Evolutionary conservation across 2,329 filamentous ascomycete species (phyloP).

Genomic region (Hypomyces rosellus): DNA sequence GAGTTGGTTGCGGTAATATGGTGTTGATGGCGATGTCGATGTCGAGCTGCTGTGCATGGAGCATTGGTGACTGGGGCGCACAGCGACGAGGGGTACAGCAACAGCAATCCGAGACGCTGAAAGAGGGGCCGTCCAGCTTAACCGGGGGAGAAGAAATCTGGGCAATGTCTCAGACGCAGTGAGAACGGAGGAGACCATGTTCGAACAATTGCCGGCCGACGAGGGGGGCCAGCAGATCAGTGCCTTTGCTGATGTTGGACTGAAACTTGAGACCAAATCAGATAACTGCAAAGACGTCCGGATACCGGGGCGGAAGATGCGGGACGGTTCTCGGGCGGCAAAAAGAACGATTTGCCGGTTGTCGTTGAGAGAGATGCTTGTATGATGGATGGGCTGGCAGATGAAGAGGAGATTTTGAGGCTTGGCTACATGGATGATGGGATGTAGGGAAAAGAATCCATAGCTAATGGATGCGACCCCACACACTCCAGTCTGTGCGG

Average conservation of each 20-base stretch:
- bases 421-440: too few species aligned
- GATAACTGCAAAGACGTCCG: too few species aligned
- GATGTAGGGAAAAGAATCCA: too few species aligned
- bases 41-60: constrained; percentile 14
- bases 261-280: neutral
- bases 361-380: too few species aligned
- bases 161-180: constrained; percentile 38
- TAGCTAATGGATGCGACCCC: too few species aligned
- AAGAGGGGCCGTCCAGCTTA: constrained; percentile 43
- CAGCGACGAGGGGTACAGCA: constrained; percentile 16
- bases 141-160: constrained; percentile 47
- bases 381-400: too few species aligned
- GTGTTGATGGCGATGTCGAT: constrained; percentile 1
- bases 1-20: constrained; percentile 13
- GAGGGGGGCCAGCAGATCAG: neutral
- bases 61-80: constrained; percentile 13
- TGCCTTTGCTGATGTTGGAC: neutral
- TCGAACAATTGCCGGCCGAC: neutral
- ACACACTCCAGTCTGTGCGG: too few species aligned
- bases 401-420: too few species aligned
- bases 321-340: too few species aligned
- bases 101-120: constrained; percentile 18
- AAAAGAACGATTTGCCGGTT: too few species aligned
- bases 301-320: too few species aligned
- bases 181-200: constrained; percentile 23